Base-by-base conservation (phyloP, 2,329 filamentous ascomycete species). In the Aspergillus japonicus region DNA sequence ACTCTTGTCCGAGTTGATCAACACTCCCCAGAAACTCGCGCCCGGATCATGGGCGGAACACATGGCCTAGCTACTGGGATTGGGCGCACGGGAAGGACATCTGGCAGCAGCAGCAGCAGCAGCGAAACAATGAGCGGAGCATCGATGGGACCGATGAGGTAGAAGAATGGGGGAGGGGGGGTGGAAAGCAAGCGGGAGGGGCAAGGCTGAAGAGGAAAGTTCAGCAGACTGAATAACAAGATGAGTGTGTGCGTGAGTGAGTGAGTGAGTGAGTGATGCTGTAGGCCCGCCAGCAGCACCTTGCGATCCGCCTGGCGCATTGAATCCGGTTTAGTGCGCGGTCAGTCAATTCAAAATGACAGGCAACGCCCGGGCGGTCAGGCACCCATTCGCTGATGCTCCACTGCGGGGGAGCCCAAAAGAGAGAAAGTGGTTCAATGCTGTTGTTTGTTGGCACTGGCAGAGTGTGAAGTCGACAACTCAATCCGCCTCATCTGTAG, bases 1-100 rank as follows among this genome's bases (percentile, higher is more conserved):
- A 51, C 83, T 84, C 74, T 91, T 91, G 73, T 90, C 82, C 39
- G 79, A 75, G 64, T 87, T 83, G 69, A 90, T 90, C 69, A 93
- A 81, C 16, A 68, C 72, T 52, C 85, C 85, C 77, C 90, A 91
- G 66, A 79, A 83, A 53, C 71, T 71, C 53, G 64, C 63, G 33
- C 64, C 65, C 53, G 62, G 61, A 58, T 66, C 52, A 52, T 63
- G 63, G 50, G 70, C 64, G 62, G 69, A 73, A 64, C 70, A 69
- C 70, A 73, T 75, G 63, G 61, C 63, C 62, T 61, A 47, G 61
- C 59, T 54, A 54, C 39, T 44, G 39, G 54, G 57, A 57, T 64
- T 58, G 60, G 60, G 54, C 62, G 57, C 59, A 61, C 57, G 54
- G 47, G 53, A 50, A 55, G 50, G 57, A 47, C 65, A 67, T 66